Percentiles rank a stretch among this genome's conserved stretches.
phyloP scores from a whole-genome alignment of 2,329 filamentous ascomycete genomes.

The Diaporthe velutina region DNA sequence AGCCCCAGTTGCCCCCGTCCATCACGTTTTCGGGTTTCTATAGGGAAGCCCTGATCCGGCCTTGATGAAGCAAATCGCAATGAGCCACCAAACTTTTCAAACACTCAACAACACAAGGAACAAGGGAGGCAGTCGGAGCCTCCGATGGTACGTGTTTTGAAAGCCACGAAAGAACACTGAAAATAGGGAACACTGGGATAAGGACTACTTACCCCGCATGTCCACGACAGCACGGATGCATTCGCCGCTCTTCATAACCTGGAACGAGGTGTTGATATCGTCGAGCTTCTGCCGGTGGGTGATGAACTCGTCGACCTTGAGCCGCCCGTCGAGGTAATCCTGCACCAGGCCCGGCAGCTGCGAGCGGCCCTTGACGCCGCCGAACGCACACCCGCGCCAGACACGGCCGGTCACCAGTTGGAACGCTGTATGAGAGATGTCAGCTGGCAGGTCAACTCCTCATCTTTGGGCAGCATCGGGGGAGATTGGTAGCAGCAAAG shows the following conservation, averaged over 20 bases:
- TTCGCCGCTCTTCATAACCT: conserved; percentile 95
- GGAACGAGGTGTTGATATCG: conserved; percentile 88
- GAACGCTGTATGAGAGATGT: conserved; percentile 84
- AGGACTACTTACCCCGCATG: conserved; percentile 57
- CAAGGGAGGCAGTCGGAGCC: not conserved
- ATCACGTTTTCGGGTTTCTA: not conserved
- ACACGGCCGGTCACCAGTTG: conserved; percentile 97
- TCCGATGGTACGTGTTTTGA: not conserved
- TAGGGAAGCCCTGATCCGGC: conserved; percentile 31
- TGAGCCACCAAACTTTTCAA: conserved; percentile 32
- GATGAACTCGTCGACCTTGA: conserved; percentile 99
- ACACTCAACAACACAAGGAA: not conserved
- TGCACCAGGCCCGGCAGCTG: conserved; percentile 89
- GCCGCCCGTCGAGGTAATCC: conserved; percentile 88
- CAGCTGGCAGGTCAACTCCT: no score
- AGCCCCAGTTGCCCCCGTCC: not conserved
- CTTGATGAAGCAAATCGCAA: conserved; percentile 32
- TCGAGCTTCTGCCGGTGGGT: conserved; percentile 89
- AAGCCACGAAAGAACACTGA: not conserved
- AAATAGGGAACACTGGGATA: conserved; percentile 11
- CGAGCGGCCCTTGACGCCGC: conserved; percentile 96
- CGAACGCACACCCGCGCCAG: conserved; percentile 98
- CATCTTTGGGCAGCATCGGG: no score
- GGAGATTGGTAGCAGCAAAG: not conserved
- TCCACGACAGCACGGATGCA: conserved; percentile 95